Evolutionary conservation across 352 stramenopile genomes (phyloP).

Genomic region (Pythium utonaiense): DNA sequence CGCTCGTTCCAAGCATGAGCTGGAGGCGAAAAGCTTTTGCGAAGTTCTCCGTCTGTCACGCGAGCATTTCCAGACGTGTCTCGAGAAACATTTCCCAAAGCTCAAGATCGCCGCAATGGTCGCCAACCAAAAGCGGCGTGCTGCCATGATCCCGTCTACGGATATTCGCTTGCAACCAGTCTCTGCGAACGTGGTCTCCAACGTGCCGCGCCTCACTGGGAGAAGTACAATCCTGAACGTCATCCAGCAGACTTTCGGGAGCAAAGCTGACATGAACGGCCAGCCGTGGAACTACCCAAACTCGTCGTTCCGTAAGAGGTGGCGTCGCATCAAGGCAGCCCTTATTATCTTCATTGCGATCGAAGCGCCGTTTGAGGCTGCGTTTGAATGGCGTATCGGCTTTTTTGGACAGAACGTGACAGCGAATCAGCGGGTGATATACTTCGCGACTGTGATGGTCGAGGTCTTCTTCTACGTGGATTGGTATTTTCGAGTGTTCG

Average conservation of each 20-base stretch:
- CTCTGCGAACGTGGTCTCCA: not conserved
- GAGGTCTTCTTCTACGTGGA: constrained; percentile 69
- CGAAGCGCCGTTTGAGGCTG: constrained; percentile 19
- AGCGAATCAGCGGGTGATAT: constrained; percentile 29
- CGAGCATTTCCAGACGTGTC: constrained; percentile 18
- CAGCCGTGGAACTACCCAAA: constrained; percentile 6
- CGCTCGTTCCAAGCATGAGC: constrained; percentile 7
- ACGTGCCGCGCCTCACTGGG: not conserved
- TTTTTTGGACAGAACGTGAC: constrained; percentile 25
- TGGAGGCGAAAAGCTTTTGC: constrained; percentile 21
- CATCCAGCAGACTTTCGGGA: constrained; percentile 5
- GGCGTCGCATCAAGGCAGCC: constrained; percentile 12
- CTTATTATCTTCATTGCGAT: constrained; percentile 18
- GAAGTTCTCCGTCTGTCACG: constrained; percentile 19
- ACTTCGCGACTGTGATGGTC: constrained; percentile 27
- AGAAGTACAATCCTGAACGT: constrained; percentile 10
- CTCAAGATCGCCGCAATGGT: constrained; percentile 47
- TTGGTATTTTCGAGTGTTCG: constrained; percentile 37
- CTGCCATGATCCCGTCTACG: constrained; percentile 11
- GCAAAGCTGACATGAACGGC: not conserved
- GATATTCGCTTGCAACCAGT: constrained; percentile 7
- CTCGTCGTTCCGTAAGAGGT: constrained; percentile 10
- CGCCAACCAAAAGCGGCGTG: constrained; percentile 13
- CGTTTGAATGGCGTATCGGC: constrained; percentile 19
- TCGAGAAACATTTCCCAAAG: constrained; percentile 53